A percentile compares a stretch with the other conserved stretches of the same genome.
phyloP scores from a whole-genome alignment of 192 early-diverging fungal species.

The Coemansia sp. region DNA sequence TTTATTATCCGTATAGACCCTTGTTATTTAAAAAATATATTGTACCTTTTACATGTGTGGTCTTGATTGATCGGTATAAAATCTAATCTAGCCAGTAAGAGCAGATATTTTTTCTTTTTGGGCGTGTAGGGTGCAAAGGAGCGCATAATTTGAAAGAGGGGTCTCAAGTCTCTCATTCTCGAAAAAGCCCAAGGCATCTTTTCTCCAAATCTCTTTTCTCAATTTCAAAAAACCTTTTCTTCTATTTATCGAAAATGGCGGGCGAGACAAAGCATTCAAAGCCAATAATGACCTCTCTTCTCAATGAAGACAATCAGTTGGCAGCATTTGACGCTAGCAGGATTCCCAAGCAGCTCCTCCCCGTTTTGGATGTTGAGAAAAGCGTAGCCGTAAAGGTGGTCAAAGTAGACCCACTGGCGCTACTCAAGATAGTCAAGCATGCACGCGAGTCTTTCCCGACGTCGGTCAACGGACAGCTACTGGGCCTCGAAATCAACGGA shows the following conservation, averaged over 20 bases:
- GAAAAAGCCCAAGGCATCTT: neutral
- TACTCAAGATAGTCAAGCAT: conserved; percentile 99
- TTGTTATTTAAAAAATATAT: too few species aligned
- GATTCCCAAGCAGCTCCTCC: conserved; percentile 38
- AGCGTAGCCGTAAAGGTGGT: conserved; percentile 62
- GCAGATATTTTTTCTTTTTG: neutral
- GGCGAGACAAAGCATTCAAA: conserved; percentile 40
- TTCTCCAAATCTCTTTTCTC: neutral
- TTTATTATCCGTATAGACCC: too few species aligned
- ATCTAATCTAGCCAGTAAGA: neutral
- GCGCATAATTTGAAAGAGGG: neutral
- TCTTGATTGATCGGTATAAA: neutral
- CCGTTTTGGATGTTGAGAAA: conserved; percentile 66
- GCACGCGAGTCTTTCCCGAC: conserved; percentile 81
- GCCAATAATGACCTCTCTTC: conserved; percentile 56
- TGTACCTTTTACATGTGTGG: neutral
- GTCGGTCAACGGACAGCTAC: conserved; percentile 87
- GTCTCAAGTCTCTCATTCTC: neutral
- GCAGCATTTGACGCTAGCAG: conserved; percentile 36
- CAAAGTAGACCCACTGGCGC: conserved; percentile 79
- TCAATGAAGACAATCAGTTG: conserved; percentile 38
- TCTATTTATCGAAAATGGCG: conserved; percentile 20
- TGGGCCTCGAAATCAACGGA: conserved; percentile 91
- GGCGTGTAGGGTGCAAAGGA: neutral
- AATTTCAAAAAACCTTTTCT: neutral